phyloP scores from a whole-genome alignment of 2,329 filamentous ascomycete genomes.

The Apiospora hydei region DNA sequence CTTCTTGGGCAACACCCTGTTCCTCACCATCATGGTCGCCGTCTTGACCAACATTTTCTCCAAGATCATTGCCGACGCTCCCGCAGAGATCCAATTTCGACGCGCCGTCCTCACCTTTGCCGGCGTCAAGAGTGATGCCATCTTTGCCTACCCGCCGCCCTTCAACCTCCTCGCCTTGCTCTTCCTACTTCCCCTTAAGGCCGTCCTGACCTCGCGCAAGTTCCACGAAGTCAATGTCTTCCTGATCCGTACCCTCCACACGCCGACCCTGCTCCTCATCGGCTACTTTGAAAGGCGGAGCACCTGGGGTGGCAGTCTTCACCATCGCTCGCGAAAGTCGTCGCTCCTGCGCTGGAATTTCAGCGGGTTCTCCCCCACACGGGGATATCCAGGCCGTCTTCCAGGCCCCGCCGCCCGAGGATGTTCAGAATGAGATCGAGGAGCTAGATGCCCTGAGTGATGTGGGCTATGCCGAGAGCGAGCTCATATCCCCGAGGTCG shows the following conservation, averaged over 20 bases:
- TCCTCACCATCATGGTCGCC: slow-evolving; percentile 76
- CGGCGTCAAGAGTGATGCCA: slow-evolving; percentile 75
- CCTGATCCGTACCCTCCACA: slow-evolving; percentile 68
- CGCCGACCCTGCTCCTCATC: slow-evolving; percentile 68
- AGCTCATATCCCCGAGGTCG: slow-evolving; percentile 23
- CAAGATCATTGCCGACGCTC: slow-evolving; percentile 72
- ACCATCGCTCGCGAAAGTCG: neutral
- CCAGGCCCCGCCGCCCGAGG: slow-evolving; percentile 62
- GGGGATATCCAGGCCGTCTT: slow-evolving; percentile 68
- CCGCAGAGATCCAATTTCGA: slow-evolving; percentile 75
- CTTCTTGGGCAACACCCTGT: slow-evolving; percentile 77
- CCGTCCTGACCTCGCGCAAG: slow-evolving; percentile 65
- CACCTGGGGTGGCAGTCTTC: slow-evolving; percentile 39
- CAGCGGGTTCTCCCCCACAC: slow-evolving; percentile 59
- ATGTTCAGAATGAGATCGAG: slow-evolving; percentile 44
- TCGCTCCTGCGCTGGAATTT: slow-evolving; percentile 51
- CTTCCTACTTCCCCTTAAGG: slow-evolving; percentile 70
- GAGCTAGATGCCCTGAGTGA: slow-evolving; percentile 44
- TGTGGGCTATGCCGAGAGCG: slow-evolving; percentile 32
- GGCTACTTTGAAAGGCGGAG: slow-evolving; percentile 66
- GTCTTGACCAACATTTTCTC: slow-evolving; percentile 78
- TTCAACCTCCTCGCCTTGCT: slow-evolving; percentile 73
- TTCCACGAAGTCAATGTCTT: slow-evolving; percentile 78
- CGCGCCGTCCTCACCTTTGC: slow-evolving; percentile 76
- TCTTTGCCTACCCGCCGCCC: slow-evolving; percentile 74